Evolutionary conservation across 345 rosid species (phyloP).

Genomic region (Rubroshorea leprosula): DNA sequence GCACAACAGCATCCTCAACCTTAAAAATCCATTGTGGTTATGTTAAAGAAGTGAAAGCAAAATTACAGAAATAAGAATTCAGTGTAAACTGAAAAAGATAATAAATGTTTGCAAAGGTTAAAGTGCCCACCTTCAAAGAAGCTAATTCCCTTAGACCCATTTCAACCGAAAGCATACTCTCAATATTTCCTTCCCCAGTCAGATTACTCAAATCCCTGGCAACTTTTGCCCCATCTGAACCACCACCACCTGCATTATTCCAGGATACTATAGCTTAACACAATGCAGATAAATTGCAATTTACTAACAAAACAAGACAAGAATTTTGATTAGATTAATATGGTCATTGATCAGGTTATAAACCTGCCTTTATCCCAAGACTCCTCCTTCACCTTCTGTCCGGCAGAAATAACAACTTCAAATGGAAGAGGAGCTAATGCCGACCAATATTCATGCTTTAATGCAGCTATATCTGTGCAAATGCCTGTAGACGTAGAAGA

Average conservation of each 20-base stretch:
- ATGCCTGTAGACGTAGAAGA: constrained; percentile 42
- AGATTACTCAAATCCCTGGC: constrained; percentile 60
- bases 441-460: constrained; percentile 89
- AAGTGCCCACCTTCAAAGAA: constrained; percentile 63
- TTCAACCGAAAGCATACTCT: constrained; percentile 96
- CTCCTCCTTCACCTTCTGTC: constrained; percentile 89
- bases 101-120: too few relatives aligned
- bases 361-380: constrained; percentile 58
- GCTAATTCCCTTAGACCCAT: constrained; percentile 95
- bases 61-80: constrained; percentile 5
- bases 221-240: constrained; percentile 46
- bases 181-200: constrained; percentile 96
- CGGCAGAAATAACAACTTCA: constrained; percentile 93
- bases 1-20: constrained; percentile 91
- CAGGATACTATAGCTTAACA: constrained; percentile 7
- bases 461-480: constrained; percentile 73
- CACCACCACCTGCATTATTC: constrained; percentile 40
- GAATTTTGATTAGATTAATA: not conserved
- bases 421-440: constrained; percentile 96
- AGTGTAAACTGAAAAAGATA: not conserved
- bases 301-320: not conserved
- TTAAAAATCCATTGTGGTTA: constrained; percentile 19
- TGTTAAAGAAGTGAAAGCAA: not conserved
- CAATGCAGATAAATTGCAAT: not conserved
- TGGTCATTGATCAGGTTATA: constrained; percentile 13